Conservation (phyloP, 129 eudicot species). For the Flaveria linearis region DNA sequence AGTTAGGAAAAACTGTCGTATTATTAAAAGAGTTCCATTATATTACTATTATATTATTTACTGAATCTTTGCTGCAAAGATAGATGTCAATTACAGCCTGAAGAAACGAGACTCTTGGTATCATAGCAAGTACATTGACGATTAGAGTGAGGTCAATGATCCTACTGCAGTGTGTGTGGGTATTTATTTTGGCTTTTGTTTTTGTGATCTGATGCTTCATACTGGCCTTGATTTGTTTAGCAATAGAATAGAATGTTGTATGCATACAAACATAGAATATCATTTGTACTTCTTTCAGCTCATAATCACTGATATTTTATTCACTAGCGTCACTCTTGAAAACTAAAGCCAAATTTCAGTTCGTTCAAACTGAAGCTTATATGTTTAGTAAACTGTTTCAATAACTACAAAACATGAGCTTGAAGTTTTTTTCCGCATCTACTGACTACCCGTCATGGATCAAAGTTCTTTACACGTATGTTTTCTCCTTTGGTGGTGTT, state of each 20-base stretch:
- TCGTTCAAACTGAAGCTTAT: background rate
- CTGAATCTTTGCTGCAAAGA: slow-evolving; percentile 16
- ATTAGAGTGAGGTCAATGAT: background rate
- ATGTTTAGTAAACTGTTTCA: background rate
- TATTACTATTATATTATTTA: background rate
- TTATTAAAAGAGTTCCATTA: background rate
- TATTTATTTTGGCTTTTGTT: background rate
- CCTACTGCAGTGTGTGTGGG: slow-evolving; percentile 17
- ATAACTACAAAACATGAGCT: background rate
- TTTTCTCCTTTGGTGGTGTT: no score
- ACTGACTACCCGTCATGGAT: no score
- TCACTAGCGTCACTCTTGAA: background rate
- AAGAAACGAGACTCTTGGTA: background rate
- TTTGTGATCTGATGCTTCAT: background rate
- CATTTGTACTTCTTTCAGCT: slow-evolving; percentile 1
- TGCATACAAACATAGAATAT: slow-evolving; percentile 6
- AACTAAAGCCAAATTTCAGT: background rate
- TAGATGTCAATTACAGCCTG: background rate
- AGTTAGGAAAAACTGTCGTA: background rate
- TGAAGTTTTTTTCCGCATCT: background rate
- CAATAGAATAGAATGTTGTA: slow-evolving; percentile 13
- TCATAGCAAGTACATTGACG: background rate
- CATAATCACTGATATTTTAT: background rate
- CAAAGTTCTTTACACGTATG: no score
- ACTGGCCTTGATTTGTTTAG: slow-evolving; percentile 9